Evolutionary conservation across 1,284 basidiomycete genomes (phyloP).

Genomic region (Trichosporon faecale): DNA sequence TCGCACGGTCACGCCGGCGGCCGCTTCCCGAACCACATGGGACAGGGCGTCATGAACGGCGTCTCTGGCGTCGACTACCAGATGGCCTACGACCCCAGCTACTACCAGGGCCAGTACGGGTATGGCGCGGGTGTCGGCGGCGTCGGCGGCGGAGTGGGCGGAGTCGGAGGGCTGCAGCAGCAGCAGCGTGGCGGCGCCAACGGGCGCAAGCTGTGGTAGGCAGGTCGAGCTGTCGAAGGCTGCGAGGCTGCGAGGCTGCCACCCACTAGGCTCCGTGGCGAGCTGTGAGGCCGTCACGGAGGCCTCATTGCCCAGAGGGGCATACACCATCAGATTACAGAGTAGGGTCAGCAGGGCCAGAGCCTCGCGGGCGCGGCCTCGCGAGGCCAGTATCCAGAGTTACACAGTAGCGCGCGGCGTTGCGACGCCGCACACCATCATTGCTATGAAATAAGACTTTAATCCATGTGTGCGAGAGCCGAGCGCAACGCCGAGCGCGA

Average conservation of each 20-base stretch:
- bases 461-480: background rate
- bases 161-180: background rate
- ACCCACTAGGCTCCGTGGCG: background rate
- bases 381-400: background rate
- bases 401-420: background rate
- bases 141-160: slow-evolving; percentile 7
- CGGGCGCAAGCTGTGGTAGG: slow-evolving; percentile 5
- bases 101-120: background rate
- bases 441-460: slow-evolving; percentile 2
- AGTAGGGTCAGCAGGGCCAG: background rate
- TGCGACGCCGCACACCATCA: background rate
- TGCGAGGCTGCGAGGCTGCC: too few relatives aligned
- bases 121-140: slow-evolving; percentile 13
- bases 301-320: background rate
- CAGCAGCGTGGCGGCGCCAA: slow-evolving; percentile 7
- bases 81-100: background rate
- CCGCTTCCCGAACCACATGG: slow-evolving; percentile 13
- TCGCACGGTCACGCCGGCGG: background rate
- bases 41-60: slow-evolving; percentile 5
- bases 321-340: background rate
- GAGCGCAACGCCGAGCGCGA: too few relatives aligned
- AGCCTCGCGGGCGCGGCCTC: background rate
- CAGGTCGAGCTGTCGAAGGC: background rate
- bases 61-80: slow-evolving; percentile 1
- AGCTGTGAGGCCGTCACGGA: background rate